A percentile compares a stretch with the other conserved stretches of the same genome.
Evolutionary conservation across 257 asterid genomes (phyloP).

Genomic region (Phtheirospermum japonicum): DNA sequence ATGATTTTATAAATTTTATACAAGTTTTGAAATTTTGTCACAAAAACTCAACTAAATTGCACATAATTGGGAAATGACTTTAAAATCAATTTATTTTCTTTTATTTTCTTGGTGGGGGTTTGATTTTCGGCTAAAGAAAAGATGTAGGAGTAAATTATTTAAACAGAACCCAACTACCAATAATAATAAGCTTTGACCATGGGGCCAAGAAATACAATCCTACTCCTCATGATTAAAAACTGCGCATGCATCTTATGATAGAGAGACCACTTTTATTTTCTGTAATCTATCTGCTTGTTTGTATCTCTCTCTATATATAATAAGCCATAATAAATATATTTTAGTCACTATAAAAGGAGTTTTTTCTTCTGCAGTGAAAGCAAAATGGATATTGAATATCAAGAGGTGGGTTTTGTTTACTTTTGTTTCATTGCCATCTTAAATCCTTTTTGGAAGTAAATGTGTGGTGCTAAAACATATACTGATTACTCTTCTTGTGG

Average conservation of each 20-base stretch:
- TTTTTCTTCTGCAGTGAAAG: slow-evolving; percentile 4
- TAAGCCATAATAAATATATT: too few relatives aligned
- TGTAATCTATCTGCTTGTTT: neutral
- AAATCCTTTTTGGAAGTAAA: neutral
- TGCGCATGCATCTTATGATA: neutral
- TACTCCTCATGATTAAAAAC: neutral
- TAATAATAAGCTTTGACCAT: slow-evolving; percentile 13
- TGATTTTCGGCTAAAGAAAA: neutral
- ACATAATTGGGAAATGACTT: neutral
- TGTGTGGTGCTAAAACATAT: neutral
- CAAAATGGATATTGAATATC: slow-evolving; percentile 72
- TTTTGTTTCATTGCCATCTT: neutral
- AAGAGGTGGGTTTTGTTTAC: slow-evolving; percentile 47
- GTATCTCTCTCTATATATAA: too few relatives aligned
- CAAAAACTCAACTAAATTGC: too few relatives aligned
- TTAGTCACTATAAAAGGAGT: too few relatives aligned
- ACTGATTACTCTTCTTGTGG: neutral
- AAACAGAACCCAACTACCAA: slow-evolving; percentile 20
- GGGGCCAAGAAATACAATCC: slow-evolving; percentile 8
- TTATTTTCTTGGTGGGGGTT: neutral
- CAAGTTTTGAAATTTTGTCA: too few relatives aligned
- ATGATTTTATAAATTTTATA: too few relatives aligned
- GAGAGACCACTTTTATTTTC: too few relatives aligned
- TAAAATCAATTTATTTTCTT: neutral
- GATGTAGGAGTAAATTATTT: slow-evolving; percentile 21